phyloP scores from a whole-genome alignment of 345 rosid species.

The Trapa bicornis region DNA sequence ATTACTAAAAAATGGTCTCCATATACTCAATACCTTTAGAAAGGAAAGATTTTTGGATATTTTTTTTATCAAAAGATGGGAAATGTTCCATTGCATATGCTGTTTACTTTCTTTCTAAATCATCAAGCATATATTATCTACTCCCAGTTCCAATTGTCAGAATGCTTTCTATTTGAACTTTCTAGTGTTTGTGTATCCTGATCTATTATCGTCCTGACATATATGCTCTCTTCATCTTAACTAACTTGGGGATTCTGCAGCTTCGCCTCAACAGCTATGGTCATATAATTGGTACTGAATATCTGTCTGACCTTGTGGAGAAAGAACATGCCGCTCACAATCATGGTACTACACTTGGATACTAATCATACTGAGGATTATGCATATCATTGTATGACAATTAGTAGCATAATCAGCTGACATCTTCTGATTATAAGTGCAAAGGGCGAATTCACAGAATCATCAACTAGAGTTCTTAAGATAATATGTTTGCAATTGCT shows the following conservation, averaged over 20 bases:
- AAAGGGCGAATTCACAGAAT: background rate
- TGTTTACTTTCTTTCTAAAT: too few species aligned
- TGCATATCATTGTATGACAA: background rate
- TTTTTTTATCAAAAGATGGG: background rate
- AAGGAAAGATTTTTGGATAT: background rate
- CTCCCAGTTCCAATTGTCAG: background rate
- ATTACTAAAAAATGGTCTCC: background rate
- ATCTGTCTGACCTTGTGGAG: conserved; percentile 87
- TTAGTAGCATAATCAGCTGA: background rate
- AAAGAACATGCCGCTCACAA: conserved; percentile 54
- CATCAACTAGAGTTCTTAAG: background rate
- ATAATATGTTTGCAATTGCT: background rate
- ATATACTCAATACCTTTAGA: background rate
- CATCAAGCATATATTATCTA: background rate
- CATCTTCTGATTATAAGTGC: background rate
- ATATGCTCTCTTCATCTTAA: background rate
- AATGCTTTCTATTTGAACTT: background rate
- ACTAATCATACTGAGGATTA: background rate
- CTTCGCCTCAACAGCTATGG: conserved; percentile 78
- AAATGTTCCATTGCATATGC: background rate
- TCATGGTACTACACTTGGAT: conserved; percentile 45
- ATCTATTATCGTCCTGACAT: background rate
- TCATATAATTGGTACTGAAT: conserved; percentile 87
- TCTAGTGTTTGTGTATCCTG: background rate
- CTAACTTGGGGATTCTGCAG: conserved; percentile 34